Conservation (phyloP, 305 asterid genomes). For the Fraxinus sp. region DNA sequence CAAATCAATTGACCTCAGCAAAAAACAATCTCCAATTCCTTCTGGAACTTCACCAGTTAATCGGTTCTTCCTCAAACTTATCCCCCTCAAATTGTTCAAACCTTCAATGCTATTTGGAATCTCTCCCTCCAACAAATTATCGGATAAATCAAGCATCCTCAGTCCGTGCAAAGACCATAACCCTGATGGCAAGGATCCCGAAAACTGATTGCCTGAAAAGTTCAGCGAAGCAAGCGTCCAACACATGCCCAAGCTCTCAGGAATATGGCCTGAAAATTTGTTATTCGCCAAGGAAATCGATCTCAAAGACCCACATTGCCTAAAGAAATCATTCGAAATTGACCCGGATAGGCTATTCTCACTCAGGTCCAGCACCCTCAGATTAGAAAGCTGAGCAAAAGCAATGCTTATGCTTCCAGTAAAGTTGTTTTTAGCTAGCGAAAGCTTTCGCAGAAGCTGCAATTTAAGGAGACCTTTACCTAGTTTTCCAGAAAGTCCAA, state of each 20-base stretch:
- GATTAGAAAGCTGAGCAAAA: conserved; percentile 61
- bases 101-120: conserved; percentile 58
- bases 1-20: conserved; percentile 71
- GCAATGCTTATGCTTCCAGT: conserved; percentile 62
- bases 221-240: conserved; percentile 54
- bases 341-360: conserved; percentile 64
- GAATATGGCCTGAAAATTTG: conserved; percentile 67
- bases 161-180: conserved; percentile 63
- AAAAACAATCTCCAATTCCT: conserved; percentile 66
- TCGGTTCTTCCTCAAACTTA: conserved; percentile 58
- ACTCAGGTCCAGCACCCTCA: conserved; percentile 66
- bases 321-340: conserved; percentile 55
- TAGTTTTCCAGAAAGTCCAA: conserved; percentile 71
- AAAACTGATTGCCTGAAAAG: conserved; percentile 66
- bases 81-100: conserved; percentile 54
- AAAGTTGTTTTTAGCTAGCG: conserved; percentile 66
- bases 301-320: conserved; percentile 70
- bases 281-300: conserved; percentile 69
- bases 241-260: conserved; percentile 72
- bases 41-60: conserved; percentile 67
- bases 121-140: conserved; percentile 67
- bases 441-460: conserved; percentile 64
- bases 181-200: conserved; percentile 59
- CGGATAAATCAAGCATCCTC: conserved; percentile 75
- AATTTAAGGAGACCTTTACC: conserved; percentile 79